Evolutionary conservation across 352 stramenopile genomes (phyloP).

Genomic region (Pythium sp.): DNA sequence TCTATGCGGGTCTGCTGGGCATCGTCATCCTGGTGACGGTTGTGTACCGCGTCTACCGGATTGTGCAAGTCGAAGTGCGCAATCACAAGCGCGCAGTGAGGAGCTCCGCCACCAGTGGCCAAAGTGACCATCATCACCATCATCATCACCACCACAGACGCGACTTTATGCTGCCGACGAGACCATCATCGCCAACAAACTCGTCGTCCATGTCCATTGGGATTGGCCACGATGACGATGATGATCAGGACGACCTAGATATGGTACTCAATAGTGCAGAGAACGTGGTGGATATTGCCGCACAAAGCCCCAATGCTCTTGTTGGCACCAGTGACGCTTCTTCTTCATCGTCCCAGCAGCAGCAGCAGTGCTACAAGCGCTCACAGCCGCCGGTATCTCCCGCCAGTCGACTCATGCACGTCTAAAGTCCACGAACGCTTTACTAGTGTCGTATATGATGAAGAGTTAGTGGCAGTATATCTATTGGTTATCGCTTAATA

Average conservation of each 20-base stretch:
- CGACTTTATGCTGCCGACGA: slow-evolving; percentile 7
- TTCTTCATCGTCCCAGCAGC: slow-evolving; percentile 19
- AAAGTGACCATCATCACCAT: slow-evolving; percentile 1
- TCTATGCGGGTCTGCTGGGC: slow-evolving; percentile 50
- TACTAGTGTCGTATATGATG: no score
- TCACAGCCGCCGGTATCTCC: slow-evolving; percentile 38
- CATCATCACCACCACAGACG: neutral
- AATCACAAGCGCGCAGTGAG: slow-evolving; percentile 20
- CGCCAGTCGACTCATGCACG: slow-evolving; percentile 28
- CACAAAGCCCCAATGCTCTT: slow-evolving; percentile 28
- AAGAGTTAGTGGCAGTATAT: neutral
- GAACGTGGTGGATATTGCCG: slow-evolving; percentile 10
- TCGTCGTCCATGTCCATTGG: slow-evolving; percentile 12
- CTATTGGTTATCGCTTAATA: neutral
- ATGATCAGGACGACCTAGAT: neutral
- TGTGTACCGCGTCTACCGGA: slow-evolving; percentile 50
- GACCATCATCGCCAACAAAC: slow-evolving; percentile 19
- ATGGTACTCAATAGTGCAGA: neutral
- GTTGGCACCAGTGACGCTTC: slow-evolving; percentile 9
- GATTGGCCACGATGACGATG: neutral
- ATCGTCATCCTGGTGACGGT: slow-evolving; percentile 40
- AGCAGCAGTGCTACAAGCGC: slow-evolving; percentile 53
- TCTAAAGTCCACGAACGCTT: slow-evolving; percentile 12
- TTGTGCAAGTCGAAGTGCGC: slow-evolving; percentile 43
- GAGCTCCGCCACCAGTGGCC: slow-evolving; percentile 4